These are phyloP conservation scores for Apiospora koreana DNA, from an alignment of 2,329 filamentous ascomycete species.

Conservation along the genomic window DNA sequence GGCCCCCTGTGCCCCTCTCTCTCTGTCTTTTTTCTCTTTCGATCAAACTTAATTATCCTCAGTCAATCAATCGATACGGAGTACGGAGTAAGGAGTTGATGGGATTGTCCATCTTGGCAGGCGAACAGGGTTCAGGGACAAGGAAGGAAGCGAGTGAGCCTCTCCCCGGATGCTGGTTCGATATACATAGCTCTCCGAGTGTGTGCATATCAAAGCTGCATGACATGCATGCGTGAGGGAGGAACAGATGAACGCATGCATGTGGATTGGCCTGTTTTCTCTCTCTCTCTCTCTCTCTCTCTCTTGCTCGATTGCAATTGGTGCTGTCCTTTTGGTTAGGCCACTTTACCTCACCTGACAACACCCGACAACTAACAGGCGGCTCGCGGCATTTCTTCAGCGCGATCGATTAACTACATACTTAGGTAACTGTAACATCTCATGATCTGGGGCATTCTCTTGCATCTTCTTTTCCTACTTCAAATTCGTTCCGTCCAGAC, in stretches of 20 bases:
- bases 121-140: background rate
- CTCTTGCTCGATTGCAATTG: background rate
- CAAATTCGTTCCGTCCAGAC: background rate
- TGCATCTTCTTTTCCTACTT: background rate
- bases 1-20: no score
- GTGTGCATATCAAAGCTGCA: constrained; percentile 10
- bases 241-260: constrained; percentile 11
- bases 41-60: background rate
- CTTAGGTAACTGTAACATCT: background rate
- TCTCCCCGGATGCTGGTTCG: constrained; percentile 4
- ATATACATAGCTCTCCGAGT: background rate
- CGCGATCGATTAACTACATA: background rate
- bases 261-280: background rate
- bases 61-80: background rate
- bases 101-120: background rate
- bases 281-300: no score
- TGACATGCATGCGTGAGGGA: constrained; percentile 9
- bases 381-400: background rate
- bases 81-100: background rate
- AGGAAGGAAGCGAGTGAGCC: constrained; percentile 4
- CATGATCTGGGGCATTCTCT: background rate
- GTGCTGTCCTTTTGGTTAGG: background rate
- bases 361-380: background rate
- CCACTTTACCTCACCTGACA: background rate
- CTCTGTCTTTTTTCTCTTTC: background rate